Conservation (phyloP, 1,284 basidiomycete genomes). For the Puccinia novopanici region DNA sequence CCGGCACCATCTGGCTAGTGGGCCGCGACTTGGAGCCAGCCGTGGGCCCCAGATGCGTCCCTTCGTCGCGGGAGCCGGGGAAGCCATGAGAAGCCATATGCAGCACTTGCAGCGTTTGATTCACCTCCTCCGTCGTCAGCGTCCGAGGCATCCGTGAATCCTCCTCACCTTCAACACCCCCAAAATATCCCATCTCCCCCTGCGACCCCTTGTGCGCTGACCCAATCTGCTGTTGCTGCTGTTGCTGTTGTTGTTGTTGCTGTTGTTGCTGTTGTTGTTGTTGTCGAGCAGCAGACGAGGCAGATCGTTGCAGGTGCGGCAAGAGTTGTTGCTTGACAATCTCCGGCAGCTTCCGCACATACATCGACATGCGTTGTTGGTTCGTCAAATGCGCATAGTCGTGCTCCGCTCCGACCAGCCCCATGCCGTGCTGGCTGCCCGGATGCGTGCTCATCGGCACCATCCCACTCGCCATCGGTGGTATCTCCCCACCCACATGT, state of each 20-base stretch:
- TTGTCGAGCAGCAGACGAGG: not conserved
- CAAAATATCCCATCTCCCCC: too few relatives aligned
- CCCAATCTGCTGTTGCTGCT: not conserved
- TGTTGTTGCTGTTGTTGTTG: not conserved
- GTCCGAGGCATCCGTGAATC: slow-evolving; percentile 10
- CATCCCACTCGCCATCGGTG: slow-evolving; percentile 36
- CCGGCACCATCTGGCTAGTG: not conserved
- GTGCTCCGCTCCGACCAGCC: not conserved
- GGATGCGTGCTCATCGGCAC: not conserved
- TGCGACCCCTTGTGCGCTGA: too few relatives aligned
- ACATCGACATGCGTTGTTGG: slow-evolving; percentile 50
- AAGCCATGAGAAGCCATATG: slow-evolving; percentile 36
- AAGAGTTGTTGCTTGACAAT: slow-evolving; percentile 57
- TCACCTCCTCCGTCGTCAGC: slow-evolving; percentile 41
- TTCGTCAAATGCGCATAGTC: slow-evolving; percentile 13
- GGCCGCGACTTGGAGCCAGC: not conserved
- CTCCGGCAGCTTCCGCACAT: slow-evolving; percentile 54
- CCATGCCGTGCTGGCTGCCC: too few relatives aligned
- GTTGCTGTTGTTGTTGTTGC: not conserved
- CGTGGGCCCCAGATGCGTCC: not conserved
- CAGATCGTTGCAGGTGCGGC: slow-evolving; percentile 52
- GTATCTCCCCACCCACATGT: slow-evolving; percentile 62
- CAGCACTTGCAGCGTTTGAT: slow-evolving; percentile 43
- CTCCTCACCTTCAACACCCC: not conserved
- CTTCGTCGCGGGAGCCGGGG: slow-evolving; percentile 30